These are phyloP conservation scores for Trichosporon sp. DNA, from an alignment of 1,284 basidiomycete genomes.

Conservation along the genomic window DNA sequence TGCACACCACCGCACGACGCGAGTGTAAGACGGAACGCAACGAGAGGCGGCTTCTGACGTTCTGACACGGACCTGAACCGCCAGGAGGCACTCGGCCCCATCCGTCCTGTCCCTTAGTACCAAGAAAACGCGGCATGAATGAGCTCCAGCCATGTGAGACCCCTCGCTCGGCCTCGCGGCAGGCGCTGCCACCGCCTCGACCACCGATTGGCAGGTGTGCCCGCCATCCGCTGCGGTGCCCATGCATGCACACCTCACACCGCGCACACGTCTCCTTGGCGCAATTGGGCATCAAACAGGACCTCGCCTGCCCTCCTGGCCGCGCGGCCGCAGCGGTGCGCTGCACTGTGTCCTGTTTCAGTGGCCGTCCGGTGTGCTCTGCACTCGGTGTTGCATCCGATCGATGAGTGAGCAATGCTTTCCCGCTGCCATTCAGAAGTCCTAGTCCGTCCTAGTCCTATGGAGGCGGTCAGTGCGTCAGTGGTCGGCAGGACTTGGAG, in stretches of 20 bases:
- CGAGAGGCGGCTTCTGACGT: neutral
- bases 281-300: neutral
- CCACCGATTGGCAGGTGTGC: no score
- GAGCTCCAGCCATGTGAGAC: neutral
- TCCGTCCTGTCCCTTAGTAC: neutral
- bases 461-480: neutral
- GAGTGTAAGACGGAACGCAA: neutral
- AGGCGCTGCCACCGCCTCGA: no score
- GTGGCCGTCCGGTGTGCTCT: no score
- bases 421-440: neutral
- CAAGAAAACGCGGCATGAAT: neutral
- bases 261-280: no score
- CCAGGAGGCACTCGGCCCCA: neutral
- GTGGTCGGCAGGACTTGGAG: neutral
- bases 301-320: neutral
- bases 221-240: no score
- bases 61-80: neutral
- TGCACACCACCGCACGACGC: no score
- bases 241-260: no score
- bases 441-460: neutral
- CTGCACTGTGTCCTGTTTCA: no score
- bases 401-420: neutral
- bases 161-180: neutral
- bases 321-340: no score
- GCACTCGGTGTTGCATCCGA: neutral